Base-by-base conservation (phyloP, 345 rosid genomes). In the Murraya koenigii region DNA sequence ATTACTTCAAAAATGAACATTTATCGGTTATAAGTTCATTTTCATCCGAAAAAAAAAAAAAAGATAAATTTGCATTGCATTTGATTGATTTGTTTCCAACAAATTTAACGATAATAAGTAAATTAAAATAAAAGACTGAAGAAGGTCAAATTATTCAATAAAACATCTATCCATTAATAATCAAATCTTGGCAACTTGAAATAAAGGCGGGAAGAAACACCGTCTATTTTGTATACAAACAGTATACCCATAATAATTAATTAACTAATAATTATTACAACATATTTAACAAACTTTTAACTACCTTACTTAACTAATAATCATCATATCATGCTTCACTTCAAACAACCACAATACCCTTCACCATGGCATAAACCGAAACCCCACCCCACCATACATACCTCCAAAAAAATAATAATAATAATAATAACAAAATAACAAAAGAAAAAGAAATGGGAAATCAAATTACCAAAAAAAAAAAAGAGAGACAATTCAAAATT, bases 261-360 rank as follows among this genome's bases (percentile, higher is more conserved):
- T 65, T 70, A 71, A 72, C 1, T 69, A 49, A 44, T 65, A 65
- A 35, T 41, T 60, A 74, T 74, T 74, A 60, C 49, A 26, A 41
- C 68, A 74, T 74, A 74, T 74, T 75, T 76, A 82, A 82, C 86
- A 78, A 62, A 74, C 81, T 78, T 77, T 77, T 74, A 84, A 79
- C 83, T 69, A 69, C 56, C 72, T 80, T 78, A 75, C 69, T 62
- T 41, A 75, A 71, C 35, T 33, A 33, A 33, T 33, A 33, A 33
- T 33, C 2, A 33, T 33, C 35, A 33, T 33, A 33, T 64, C 49
- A 71, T 55, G 11, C 80, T 75, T 52, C 38, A 22, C 20, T 17
- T 17, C 56, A 52, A 52, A 68, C 71, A 63, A 19, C 76, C 85
- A 65, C 80, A 60, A 30, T 17, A 64, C 78, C 36, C 55, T 32